Conservation (phyloP, 805 yeast species). For the Candida schatavii region DNA sequence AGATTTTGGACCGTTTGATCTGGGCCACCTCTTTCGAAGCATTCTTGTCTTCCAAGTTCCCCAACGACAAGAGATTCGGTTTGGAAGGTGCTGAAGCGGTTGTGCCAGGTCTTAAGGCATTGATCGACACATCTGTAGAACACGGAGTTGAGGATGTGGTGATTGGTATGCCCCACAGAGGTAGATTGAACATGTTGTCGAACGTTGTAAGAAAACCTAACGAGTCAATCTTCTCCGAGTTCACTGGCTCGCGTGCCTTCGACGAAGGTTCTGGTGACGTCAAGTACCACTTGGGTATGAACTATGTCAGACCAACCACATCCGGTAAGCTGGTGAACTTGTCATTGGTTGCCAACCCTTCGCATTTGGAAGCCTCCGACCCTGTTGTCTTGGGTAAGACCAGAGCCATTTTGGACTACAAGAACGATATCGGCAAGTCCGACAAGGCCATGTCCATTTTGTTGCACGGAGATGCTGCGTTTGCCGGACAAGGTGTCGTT, state of each 20-base stretch:
- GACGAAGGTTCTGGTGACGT: constrained; percentile 99
- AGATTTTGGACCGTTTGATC: constrained; percentile 90
- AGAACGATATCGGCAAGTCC: constrained; percentile 78
- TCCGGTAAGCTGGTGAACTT: constrained; percentile 95
- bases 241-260: constrained; percentile 82
- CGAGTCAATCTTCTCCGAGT: constrained; percentile 95
- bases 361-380: constrained; percentile 98
- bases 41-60: constrained; percentile 91
- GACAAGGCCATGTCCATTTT: constrained; percentile 88
- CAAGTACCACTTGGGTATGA: constrained; percentile 98
- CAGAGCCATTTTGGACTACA: constrained; percentile 90
- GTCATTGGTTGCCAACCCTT: constrained; percentile 97
- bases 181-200: constrained; percentile 95
- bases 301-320: constrained; percentile 97
- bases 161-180: constrained; percentile 99
- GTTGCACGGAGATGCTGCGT: constrained; percentile 99
- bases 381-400: constrained; percentile 98
- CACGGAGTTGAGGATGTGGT: constrained; percentile 93
- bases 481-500: constrained; percentile 98
- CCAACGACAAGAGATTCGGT: constrained; percentile 98
- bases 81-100: constrained; percentile 97
- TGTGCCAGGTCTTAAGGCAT: constrained; percentile 94
- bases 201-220: constrained; percentile 98
- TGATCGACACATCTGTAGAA: constrained; percentile 91
- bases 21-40: constrained; percentile 96